Evolutionary conservation across 1,139 yeast genomes (phyloP), one percentile per base, ranked within the genome.

Genomic region (Taphrina sp.): DNA sequence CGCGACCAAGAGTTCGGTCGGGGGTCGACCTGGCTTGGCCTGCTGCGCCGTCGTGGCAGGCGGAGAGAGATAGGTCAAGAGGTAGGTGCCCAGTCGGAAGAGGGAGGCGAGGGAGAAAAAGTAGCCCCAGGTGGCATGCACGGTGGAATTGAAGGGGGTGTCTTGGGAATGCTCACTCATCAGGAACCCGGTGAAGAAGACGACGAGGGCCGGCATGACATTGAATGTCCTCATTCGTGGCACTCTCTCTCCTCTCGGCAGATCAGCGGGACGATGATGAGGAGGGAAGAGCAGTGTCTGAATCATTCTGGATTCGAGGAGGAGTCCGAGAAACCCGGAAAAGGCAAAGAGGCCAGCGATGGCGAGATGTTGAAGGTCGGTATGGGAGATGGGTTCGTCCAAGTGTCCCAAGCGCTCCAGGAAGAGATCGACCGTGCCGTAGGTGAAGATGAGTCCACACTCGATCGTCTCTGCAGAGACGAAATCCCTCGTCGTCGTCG

Each of bases 131-230:
- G 88, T 96, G 53, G 78, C 72, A 69, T 92, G 98, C 60, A 92
- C 79, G 33, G 72, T 74, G 1, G 97, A 87, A 1, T 96, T 82
- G 31, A 85, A 76, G 46, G 69, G 74, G 0, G 92, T 82, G 2
- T 90, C 87, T 70, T 92, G 98, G 47, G 81, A 82, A 70, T 92
- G 98, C 69, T 84, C 87, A 1, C 96, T 88, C 98, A 92, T 92
- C 61, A 92, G 75, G n/a, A 84, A 76, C 23, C 98, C 98, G 0
- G 97, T 92, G 95, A 96, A 92, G 70, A 86, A 92, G 36, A 92
- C 85, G 8, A 95, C 88, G 62, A 92, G 78, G 1, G 88, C 80
- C 1, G 98, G 97, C 78, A 92, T 87, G 19, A 96, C 96, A 67
- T 92, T 92, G 62, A 69, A 62, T 5, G 73, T 68, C n/a, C n/a